Percentiles rank a stretch among this genome's conserved stretches.
These are phyloP conservation scores for Oehlia diaphana DNA, from an alignment of 192 early-diverging fungal genomes.

Conservation along the genomic window DNA sequence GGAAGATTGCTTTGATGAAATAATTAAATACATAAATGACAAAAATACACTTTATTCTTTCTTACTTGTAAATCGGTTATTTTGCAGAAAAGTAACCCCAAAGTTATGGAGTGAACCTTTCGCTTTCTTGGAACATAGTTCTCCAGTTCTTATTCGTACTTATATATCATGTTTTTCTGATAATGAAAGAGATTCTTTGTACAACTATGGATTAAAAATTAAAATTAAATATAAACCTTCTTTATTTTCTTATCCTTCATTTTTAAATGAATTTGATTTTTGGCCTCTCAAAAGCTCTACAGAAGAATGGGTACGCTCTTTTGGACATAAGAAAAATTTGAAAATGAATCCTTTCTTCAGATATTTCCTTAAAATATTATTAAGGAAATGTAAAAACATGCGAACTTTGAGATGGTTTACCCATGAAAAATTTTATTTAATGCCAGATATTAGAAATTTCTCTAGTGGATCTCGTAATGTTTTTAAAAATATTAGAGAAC, in stretches of 20 bases:
- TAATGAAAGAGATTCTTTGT: neutral
- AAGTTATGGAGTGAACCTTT: neutral
- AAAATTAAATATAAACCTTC: neutral
- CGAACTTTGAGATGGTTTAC: too few species aligned
- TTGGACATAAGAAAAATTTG: neutral
- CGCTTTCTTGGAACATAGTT: neutral
- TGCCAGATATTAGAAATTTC: neutral
- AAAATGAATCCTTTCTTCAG: neutral
- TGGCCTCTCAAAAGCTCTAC: neutral
- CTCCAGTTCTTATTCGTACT: neutral
- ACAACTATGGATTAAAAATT: neutral
- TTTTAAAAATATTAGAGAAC: neutral
- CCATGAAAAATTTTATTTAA: neutral
- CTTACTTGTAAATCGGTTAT: neutral
- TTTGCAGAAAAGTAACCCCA: neutral
- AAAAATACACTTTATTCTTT: neutral
- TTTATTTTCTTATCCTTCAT: neutral
- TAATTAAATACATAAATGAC: neutral
- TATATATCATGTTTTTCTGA: neutral
- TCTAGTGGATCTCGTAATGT: neutral
- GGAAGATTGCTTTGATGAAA: conserved; percentile 1
- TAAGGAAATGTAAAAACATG: neutral
- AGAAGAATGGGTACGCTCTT: neutral
- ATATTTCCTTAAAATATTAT: neutral
- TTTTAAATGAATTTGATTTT: neutral